Conservation (phyloP, 2,329 filamentous ascomycete species). For the Colletotrichum australisinense region DNA sequence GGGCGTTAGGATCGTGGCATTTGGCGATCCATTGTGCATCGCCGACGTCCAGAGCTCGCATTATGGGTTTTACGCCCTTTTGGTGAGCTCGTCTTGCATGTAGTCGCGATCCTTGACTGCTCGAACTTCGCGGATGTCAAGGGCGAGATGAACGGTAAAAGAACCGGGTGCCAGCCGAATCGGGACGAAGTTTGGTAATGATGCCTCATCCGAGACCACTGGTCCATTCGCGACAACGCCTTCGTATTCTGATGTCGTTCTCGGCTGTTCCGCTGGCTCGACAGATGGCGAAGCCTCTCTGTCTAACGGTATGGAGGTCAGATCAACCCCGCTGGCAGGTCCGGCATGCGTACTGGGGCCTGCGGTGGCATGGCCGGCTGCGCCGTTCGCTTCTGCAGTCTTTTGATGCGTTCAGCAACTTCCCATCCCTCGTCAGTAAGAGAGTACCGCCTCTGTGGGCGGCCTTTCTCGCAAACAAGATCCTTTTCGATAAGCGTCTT, state of each 20-base stretch:
- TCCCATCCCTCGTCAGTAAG: conserved; percentile 85
- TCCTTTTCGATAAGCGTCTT: conserved; percentile 80
- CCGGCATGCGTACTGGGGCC: conserved; percentile 36
- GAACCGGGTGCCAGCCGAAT: conserved; percentile 72
- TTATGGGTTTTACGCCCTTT: conserved; percentile 74
- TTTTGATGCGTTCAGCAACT: conserved; percentile 74
- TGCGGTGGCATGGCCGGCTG: conserved; percentile 27
- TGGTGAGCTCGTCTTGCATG: conserved; percentile 77
- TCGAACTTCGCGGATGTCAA: conserved; percentile 81
- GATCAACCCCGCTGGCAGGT: not conserved
- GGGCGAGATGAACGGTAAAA: conserved; percentile 78
- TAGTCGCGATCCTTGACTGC: conserved; percentile 81
- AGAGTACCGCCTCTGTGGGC: conserved; percentile 74
- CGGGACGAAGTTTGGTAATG: conserved; percentile 64
- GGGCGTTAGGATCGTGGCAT: conserved; percentile 67
- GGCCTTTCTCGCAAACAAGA: conserved; percentile 76
- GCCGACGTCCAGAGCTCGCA: conserved; percentile 77
- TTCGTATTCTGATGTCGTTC: conserved; percentile 43
- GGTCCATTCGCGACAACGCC: conserved; percentile 55
- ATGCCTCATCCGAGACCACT: conserved; percentile 41
- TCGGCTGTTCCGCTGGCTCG: conserved; percentile 36
- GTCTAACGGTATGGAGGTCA: not conserved
- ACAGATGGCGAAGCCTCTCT: conserved; percentile 11
- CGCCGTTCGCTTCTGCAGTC: conserved; percentile 47
- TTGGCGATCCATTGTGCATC: conserved; percentile 86